A percentile compares a stretch with the other conserved stretches of the same genome.
phyloP scores from a whole-genome alignment of 371 early-diverging fungal species.

The Mortierella sp. region DNA sequence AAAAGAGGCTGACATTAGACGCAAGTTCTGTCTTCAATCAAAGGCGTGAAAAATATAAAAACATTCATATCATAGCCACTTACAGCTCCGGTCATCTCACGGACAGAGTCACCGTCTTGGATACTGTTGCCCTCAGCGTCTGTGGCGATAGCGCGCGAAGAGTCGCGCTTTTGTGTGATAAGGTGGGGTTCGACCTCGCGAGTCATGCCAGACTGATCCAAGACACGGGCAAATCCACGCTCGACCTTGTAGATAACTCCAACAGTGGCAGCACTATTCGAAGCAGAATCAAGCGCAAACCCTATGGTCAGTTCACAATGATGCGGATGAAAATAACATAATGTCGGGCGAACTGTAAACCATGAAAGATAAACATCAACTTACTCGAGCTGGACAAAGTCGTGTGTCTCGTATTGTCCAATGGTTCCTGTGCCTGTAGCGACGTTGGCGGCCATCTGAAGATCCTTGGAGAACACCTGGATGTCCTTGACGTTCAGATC shows the following conservation, averaged over 20 bases:
- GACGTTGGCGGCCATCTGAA: constrained; percentile 80
- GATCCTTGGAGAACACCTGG: constrained; percentile 90
- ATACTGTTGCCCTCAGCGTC: constrained; percentile 85
- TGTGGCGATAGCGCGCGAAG: constrained; percentile 79
- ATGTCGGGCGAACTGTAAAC: neutral
- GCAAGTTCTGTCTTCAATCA: neutral
- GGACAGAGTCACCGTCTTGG: constrained; percentile 84
- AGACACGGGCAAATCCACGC: constrained; percentile 77
- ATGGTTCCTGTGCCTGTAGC: constrained; percentile 54
- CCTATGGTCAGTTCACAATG: neutral
- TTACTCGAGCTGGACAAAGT: constrained; percentile 88
- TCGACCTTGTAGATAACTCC: constrained; percentile 92
- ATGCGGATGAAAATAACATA: neutral
- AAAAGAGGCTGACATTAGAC: neutral
- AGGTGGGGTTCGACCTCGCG: constrained; percentile 79
- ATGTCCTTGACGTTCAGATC: constrained; percentile 83
- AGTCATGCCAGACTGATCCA: constrained; percentile 85
- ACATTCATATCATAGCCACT: constrained; percentile 9
- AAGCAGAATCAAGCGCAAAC: neutral
- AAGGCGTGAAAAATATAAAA: neutral
- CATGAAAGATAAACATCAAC: constrained; percentile 31
- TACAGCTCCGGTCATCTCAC: constrained; percentile 71
- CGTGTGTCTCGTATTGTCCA: constrained; percentile 84
- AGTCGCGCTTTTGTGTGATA: constrained; percentile 76
- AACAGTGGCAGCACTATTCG: constrained; percentile 71